Conservation (phyloP, 805 yeast genomes). For the Schwanniomyces vanrijiae region DNA sequence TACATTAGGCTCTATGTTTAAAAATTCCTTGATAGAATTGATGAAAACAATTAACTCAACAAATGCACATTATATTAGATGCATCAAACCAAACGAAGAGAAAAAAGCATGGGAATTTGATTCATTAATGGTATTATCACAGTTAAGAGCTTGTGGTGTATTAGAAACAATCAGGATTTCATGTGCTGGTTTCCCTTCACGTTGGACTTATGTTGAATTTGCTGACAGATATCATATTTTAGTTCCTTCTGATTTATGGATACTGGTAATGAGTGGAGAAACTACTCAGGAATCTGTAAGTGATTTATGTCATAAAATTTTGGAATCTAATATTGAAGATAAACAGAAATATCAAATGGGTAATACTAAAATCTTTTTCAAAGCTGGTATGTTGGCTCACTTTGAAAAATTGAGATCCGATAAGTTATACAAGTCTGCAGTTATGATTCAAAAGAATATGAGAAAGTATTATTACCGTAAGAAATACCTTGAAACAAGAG, state of each 20-base stretch:
- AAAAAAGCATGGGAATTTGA: conserved; percentile 96
- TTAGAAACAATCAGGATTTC: conserved; percentile 94
- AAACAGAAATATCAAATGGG: conserved; percentile 81
- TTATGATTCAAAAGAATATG: conserved; percentile 80
- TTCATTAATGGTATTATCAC: conserved; percentile 91
- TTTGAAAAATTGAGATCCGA: conserved; percentile 83
- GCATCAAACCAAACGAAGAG: conserved; percentile 94
- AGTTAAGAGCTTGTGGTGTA: conserved; percentile 97
- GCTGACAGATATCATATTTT: conserved; percentile 85
- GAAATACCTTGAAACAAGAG: conserved; percentile 53
- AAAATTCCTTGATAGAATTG: conserved; percentile 84
- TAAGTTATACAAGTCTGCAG: conserved; percentile 76
- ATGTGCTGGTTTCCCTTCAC: conserved; percentile 96
- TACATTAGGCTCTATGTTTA: conserved; percentile 92
- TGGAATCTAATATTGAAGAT: conserved; percentile 63
- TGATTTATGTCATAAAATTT: conserved; percentile 66
- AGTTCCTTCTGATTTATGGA: conserved; percentile 70
- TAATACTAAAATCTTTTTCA: conserved; percentile 88
- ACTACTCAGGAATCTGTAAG: conserved; percentile 57
- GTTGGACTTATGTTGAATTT: conserved; percentile 94
- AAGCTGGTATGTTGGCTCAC: conserved; percentile 94
- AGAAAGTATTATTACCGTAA: conserved; percentile 64
- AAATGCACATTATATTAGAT: conserved; percentile 93
- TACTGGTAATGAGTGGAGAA: conserved; percentile 50
- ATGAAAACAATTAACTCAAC: conserved; percentile 93